Conservation (phyloP, 495 filamentous ascomycete species). For the Beverwykella pulmonaria region DNA sequence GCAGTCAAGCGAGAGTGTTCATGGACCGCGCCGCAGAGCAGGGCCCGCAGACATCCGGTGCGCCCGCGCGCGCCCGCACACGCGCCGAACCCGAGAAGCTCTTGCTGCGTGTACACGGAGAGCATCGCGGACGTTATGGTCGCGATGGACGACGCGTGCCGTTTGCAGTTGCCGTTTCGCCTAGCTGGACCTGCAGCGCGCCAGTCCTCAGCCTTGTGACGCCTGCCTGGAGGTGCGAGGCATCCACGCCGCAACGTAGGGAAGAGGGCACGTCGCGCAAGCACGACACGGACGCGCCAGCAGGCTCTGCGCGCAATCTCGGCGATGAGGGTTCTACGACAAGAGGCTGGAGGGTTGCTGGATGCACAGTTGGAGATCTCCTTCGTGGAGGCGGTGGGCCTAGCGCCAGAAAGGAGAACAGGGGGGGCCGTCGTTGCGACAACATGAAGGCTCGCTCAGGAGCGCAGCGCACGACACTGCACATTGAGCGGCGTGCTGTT, state of each 20-base stretch:
- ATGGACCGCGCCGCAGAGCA: not conserved
- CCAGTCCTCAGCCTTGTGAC: not conserved
- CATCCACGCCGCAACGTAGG: not conserved
- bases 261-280: not conserved
- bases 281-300: not conserved
- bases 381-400: conserved; percentile 7
- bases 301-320: not conserved
- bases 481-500: not conserved
- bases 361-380: not conserved
- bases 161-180: not conserved
- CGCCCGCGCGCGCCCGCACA: not conserved
- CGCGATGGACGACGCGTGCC: not conserved
- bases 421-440: not conserved
- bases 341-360: not conserved
- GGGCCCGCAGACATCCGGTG: conserved; percentile 8
- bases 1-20: not conserved
- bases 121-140: not conserved
- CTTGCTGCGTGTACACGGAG: not conserved
- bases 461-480: not conserved
- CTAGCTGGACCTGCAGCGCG: not conserved
- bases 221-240: not conserved
- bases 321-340: not conserved
- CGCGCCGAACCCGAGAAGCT: conserved; percentile 4
- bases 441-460: not conserved
- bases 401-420: not conserved